Evolutionary conservation across 768 basidiomycete species (phyloP).

Genomic region (Auricularia cornea): DNA sequence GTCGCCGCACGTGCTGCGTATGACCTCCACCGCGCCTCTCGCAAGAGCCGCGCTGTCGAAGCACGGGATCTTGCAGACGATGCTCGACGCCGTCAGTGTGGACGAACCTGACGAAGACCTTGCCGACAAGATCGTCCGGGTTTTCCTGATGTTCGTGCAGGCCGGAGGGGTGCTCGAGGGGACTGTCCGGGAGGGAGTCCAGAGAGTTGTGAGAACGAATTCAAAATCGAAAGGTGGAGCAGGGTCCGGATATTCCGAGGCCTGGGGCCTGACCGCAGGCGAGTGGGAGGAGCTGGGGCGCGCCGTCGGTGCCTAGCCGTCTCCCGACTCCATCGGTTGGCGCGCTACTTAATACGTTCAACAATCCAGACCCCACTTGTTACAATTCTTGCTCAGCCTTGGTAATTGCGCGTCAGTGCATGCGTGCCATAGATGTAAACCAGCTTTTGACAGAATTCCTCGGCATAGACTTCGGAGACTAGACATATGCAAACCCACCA

Average conservation of each 20-base stretch:
- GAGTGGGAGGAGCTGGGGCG: conserved; percentile 3
- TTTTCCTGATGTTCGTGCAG: conserved; percentile 2
- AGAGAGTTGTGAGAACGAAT: neutral
- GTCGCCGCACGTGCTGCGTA: neutral
- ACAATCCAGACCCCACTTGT: no score
- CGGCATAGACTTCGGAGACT: no score
- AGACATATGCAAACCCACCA: no score
- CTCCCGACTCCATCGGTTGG: no score
- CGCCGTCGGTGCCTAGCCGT: neutral
- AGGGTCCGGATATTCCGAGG: neutral
- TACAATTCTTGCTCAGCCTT: no score
- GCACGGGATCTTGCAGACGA: neutral
- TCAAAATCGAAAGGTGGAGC: neutral
- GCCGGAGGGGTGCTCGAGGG: neutral
- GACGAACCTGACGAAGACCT: conserved; percentile 1
- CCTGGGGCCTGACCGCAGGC: conserved; percentile 1
- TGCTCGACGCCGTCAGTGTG: neutral
- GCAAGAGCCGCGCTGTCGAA: neutral
- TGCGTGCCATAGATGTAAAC: no score
- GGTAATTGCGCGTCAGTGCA: no score
- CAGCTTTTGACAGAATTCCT: no score
- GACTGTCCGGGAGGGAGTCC: neutral
- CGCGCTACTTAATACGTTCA: no score
- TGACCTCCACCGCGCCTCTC: neutral
- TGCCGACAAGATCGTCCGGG: conserved; percentile 1